Conservation (phyloP, 169 alveolate species). For the Plasmodium coatneyi region DNA sequence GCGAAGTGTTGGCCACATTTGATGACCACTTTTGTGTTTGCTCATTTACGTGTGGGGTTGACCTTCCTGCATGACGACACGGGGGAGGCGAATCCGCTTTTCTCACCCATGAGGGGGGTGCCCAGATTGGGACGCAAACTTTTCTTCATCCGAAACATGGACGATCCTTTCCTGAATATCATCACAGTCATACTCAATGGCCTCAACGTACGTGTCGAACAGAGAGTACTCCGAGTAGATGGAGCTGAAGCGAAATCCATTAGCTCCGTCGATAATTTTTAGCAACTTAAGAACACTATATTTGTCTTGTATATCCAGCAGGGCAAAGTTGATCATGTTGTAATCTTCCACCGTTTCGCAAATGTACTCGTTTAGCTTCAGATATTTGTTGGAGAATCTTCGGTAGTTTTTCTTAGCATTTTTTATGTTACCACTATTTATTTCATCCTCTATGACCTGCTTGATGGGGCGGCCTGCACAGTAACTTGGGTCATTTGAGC, state of each 20-base stretch:
- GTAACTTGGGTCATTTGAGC: not conserved
- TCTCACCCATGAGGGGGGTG: not conserved
- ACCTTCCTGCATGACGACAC: not conserved
- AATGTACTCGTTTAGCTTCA: slow-evolving; percentile 77
- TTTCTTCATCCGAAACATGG: slow-evolving; percentile 77
- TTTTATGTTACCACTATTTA: slow-evolving; percentile 11
- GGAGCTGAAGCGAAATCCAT: slow-evolving; percentile 85
- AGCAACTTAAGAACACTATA: slow-evolving; percentile 84
- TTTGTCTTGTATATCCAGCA: slow-evolving; percentile 89
- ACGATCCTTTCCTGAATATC: slow-evolving; percentile 76
- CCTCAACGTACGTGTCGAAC: slow-evolving; percentile 78
- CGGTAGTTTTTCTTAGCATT: slow-evolving; percentile 43
- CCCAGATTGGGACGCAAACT: not conserved
- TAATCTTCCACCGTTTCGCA: slow-evolving; percentile 85
- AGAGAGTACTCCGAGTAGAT: slow-evolving; percentile 38
- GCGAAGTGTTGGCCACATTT: not conserved
- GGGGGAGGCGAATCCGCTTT: not conserved
- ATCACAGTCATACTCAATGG: slow-evolving; percentile 77
- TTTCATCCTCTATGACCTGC: not conserved
- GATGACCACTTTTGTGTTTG: not conserved
- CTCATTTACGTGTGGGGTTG: not conserved
- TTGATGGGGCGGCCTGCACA: not conserved
- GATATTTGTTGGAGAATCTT: slow-evolving; percentile 77
- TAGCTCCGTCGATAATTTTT: slow-evolving; percentile 86
- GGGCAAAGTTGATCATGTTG: slow-evolving; percentile 81